These are phyloP conservation scores for Rosa multiflora DNA, from an alignment of 306 rosid species.

Conservation along the genomic window DNA sequence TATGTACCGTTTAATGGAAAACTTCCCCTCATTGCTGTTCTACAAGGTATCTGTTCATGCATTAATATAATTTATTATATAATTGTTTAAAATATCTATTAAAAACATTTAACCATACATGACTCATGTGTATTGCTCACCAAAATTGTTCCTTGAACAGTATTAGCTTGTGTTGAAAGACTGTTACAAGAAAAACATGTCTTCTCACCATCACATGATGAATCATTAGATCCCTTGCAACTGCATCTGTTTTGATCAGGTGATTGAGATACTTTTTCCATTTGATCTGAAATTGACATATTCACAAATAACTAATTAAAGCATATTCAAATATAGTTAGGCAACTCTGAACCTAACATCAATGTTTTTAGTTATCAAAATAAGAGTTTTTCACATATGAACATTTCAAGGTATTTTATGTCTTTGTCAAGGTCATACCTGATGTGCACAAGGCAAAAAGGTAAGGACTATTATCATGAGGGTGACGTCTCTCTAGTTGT, in stretches of 20 bases:
- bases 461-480: conserved; percentile 46
- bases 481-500: conserved; percentile 38
- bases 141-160: conserved; percentile 59
- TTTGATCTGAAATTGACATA: conserved; percentile 28
- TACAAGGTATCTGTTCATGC: conserved; percentile 59
- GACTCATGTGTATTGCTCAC: conserved; percentile 32
- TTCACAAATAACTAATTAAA: not conserved
- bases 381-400: not conserved
- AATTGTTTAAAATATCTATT: not conserved
- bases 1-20: conserved; percentile 82
- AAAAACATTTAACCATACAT: not conserved
- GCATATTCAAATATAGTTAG: not conserved
- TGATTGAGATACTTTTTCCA: conserved; percentile 21
- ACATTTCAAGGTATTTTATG: no score
- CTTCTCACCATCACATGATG: conserved; percentile 9
- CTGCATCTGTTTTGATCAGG: conserved; percentile 7
- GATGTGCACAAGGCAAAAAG: conserved; percentile 45
- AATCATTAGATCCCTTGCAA: conserved; percentile 10
- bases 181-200: conserved; percentile 19
- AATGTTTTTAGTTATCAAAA: no score
- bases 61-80: not conserved
- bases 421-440: conserved; percentile 36
- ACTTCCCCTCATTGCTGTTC: conserved; percentile 54
- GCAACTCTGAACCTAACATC: not conserved
- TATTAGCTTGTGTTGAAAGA: conserved; percentile 31